Percentiles rank a stretch among this genome's conserved stretches.
Conservation (phyloP, 108 stramenopile genomes). For the Nannochloropsis granulata region DNA sequence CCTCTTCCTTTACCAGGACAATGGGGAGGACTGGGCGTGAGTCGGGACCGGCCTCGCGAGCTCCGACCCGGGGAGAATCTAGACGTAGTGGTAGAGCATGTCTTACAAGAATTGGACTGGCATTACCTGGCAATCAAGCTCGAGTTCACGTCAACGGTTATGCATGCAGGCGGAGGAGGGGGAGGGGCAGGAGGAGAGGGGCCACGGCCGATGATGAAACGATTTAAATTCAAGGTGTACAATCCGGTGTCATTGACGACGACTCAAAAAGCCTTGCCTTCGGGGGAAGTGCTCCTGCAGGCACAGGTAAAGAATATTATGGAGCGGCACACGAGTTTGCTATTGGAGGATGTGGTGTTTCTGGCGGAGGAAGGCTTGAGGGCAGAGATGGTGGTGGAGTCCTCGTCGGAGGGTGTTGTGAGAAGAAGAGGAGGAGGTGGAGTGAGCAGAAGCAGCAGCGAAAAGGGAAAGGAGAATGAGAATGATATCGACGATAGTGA, state of each 20-base stretch:
- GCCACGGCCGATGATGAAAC: not conserved
- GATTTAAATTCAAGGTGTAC: not conserved
- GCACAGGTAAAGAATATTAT: not conserved
- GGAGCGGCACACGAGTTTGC: not conserved
- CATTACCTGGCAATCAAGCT: not conserved
- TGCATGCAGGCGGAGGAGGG: not conserved
- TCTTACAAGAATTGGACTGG: not conserved
- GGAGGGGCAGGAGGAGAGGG: not conserved
- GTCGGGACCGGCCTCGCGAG: not conserved
- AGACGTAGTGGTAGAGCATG: not conserved
- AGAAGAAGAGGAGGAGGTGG: no score
- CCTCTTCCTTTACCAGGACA: not conserved
- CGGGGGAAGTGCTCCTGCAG: not conserved
- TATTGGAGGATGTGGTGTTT: not conserved
- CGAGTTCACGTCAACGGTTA: not conserved
- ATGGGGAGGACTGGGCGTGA: not conserved
- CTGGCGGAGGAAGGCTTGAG: not conserved
- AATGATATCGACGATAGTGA: not conserved
- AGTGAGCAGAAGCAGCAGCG: no score
- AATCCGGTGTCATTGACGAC: not conserved
- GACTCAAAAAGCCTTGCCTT: not conserved
- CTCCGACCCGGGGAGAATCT: not conserved
- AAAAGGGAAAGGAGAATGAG: not conserved
- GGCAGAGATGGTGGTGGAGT: not conserved
- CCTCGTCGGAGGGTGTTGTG: not conserved